Evolutionary conservation across 305 asterid species (phyloP).

Genomic region (Fraxinus nigra): DNA sequence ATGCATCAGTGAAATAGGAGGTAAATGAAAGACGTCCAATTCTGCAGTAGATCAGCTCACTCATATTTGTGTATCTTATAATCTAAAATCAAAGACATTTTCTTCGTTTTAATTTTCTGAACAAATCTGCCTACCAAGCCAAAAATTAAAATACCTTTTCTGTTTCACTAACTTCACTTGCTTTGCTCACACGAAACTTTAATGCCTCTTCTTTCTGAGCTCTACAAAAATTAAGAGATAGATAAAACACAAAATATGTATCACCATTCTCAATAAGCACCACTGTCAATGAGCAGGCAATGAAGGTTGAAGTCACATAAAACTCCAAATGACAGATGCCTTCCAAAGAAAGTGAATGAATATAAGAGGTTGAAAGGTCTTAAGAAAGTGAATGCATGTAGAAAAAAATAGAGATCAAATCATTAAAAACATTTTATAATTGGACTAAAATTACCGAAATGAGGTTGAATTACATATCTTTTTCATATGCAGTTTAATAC

Average conservation of each 20-base stretch:
- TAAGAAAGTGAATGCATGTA: conserved; percentile 3
- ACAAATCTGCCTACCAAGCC: conserved; percentile 19
- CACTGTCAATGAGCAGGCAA: conserved; percentile 12
- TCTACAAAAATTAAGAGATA: conserved; percentile 44
- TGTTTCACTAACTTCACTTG: conserved; percentile 67
- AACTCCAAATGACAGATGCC: conserved; percentile 11
- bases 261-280: conserved; percentile 3
- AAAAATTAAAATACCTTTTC: conserved; percentile 65
- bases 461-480: background rate
- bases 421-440: background rate
- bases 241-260: conserved; percentile 18
- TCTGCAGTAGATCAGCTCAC: background rate
- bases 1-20: background rate
- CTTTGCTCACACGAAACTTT: conserved; percentile 71
- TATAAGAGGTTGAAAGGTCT: conserved; percentile 8
- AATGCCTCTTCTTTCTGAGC: conserved; percentile 88
- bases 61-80: conserved; percentile 3
- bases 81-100: conserved; percentile 9
- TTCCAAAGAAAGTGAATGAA: conserved; percentile 1
- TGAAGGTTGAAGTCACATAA: background rate
- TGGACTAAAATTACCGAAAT: background rate
- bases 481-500: conserved; percentile 35
- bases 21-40: background rate
- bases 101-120: conserved; percentile 6
- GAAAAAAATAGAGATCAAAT: conserved; percentile 12